phyloP scores from a whole-genome alignment of 2,329 filamentous ascomycete species.

The Knufia petricola region DNA sequence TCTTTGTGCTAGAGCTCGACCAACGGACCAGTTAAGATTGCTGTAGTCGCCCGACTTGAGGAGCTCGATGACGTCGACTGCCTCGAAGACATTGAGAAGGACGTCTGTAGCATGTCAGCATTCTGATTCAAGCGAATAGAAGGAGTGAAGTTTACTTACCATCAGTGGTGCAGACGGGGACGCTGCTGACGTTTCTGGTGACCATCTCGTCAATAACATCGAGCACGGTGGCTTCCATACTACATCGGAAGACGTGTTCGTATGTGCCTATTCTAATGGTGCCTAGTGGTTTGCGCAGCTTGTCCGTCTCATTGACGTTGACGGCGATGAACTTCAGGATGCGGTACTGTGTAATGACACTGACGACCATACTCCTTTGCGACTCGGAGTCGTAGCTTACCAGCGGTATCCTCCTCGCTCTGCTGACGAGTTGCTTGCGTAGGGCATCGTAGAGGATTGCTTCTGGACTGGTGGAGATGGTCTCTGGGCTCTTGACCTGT shows the following conservation, averaged over 20 bases:
- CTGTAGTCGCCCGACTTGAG: slow-evolving; percentile 93
- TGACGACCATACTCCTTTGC: slow-evolving; percentile 81
- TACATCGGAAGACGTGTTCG: slow-evolving; percentile 65
- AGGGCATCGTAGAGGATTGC: slow-evolving; percentile 90
- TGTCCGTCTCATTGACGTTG: slow-evolving; percentile 79
- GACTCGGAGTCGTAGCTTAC: slow-evolving; percentile 94
- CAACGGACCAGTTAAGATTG: slow-evolving; percentile 74
- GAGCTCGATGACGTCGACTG: slow-evolving; percentile 90
- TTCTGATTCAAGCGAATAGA: background rate
- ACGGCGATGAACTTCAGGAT: slow-evolving; percentile 98
- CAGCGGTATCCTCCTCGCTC: slow-evolving; percentile 84
- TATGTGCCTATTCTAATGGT: slow-evolving; percentile 84
- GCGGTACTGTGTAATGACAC: slow-evolving; percentile 94
- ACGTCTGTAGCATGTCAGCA: slow-evolving; percentile 37
- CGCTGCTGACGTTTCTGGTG: slow-evolving; percentile 82
- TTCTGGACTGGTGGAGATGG: slow-evolving; percentile 87
- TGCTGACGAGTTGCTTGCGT: slow-evolving; percentile 83
- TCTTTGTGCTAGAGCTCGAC: slow-evolving; percentile 51
- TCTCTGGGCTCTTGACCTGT: slow-evolving; percentile 82
- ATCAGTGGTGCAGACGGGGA: slow-evolving; percentile 80
- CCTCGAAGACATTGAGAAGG: slow-evolving; percentile 93
- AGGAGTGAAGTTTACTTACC: slow-evolving; percentile 34
- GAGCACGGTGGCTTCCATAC: slow-evolving; percentile 83
- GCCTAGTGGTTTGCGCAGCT: slow-evolving; percentile 74
- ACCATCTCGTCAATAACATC: slow-evolving; percentile 93